Evolutionary conservation across 768 basidiomycete genomes (phyloP), one percentile per base, ranked within the genome.

Genomic region (Russula virescens): DNA sequence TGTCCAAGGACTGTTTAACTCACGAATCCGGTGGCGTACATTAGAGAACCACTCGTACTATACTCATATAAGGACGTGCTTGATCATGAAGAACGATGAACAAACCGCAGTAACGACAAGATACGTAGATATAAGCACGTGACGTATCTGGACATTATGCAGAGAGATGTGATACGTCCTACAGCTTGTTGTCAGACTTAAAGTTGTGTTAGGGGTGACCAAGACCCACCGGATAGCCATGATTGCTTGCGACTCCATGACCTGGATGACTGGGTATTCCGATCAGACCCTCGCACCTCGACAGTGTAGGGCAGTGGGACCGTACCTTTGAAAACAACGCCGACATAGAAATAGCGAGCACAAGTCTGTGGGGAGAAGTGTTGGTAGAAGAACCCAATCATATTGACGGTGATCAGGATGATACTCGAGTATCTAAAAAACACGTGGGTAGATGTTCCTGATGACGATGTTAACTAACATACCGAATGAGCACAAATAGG

Each of bases 201-300:
- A 34, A 8, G 16, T 5, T 8, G 23, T 31, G 14, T 51, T 26
- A 6, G 21, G 43, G 35, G 14, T 8, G 43, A 48, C 16, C 14
- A 19, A 16, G 43, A 58, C 72, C 51, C 70, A 84, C 86, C 86
- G 78, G 54, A 85, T 71, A 11, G 81, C 86, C 45, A 89, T 69
- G 59, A 89, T 88, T 7, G 79, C 73, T 68, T 89, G 86, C 4
- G 86, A 87, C 48, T 84, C 75, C 80, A 84, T 83, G 0, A 76
- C 74, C 72, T 88, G 87, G 9, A 86, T 19, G 4, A 83, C 87
- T 88, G 47, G 2, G 23, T 31, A 53, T n/a, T 23, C 18, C 8
- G 3, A 5, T 42, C 14, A 58, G 35, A 7, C 18, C 13, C 6
- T 54, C 10, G 47, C 16, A 5, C 2, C 21, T n/a, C 9, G 5